Percentiles rank a stretch among this genome's conserved stretches.
Evolutionary conservation across 768 basidiomycete species (phyloP).

Genomic region (Tricholoma sp.): DNA sequence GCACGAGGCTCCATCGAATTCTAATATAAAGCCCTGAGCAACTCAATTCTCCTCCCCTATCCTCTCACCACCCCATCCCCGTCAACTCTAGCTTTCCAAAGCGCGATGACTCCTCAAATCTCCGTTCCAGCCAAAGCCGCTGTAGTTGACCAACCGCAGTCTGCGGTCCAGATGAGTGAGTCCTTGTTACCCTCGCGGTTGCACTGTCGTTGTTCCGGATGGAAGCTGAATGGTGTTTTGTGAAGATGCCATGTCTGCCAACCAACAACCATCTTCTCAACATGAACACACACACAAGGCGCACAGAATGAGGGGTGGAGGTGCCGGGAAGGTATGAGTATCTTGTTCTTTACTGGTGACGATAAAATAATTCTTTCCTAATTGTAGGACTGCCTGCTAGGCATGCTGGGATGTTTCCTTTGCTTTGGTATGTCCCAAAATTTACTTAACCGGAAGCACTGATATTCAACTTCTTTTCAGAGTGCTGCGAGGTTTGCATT

Average conservation of each 20-base stretch:
- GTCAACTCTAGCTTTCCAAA: not conserved
- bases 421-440: constrained; percentile 63
- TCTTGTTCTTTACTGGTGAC: not conserved
- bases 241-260: not conserved
- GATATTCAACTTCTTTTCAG: constrained; percentile 23
- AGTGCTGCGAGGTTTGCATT: constrained; percentile 62
- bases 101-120: not conserved
- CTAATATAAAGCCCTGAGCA: not conserved
- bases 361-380: constrained; percentile 5
- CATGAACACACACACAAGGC: constrained; percentile 29
- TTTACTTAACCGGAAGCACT: too few species aligned
- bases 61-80: not conserved
- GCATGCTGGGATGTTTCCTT: constrained; percentile 57
- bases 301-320: constrained; percentile 64
- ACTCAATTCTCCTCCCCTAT: not conserved
- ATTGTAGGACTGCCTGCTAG: constrained; percentile 62
- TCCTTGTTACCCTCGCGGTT: not conserved
- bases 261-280: not conserved
- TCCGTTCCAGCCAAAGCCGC: not conserved
- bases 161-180: constrained; percentile 1
- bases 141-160: not conserved
- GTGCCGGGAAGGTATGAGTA: constrained; percentile 53
- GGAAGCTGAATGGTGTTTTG: not conserved
- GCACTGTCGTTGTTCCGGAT: not conserved
- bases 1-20: too few species aligned